Conservation (phyloP, 2,329 filamentous ascomycete genomes). For the Fusarium decemcellulare region DNA sequence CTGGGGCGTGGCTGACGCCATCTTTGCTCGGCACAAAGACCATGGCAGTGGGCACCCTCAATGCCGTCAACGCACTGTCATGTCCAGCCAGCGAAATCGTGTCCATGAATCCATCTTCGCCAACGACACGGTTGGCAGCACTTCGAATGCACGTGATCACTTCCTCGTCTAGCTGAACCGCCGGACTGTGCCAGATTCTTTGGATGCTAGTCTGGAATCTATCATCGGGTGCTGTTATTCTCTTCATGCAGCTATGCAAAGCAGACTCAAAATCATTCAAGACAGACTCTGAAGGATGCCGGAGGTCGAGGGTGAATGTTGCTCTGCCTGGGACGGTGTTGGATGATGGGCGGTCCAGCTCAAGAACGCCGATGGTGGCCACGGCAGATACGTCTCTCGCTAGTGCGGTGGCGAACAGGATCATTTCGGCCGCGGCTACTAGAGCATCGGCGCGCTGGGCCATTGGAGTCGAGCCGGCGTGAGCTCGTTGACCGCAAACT, state of each 20-base stretch:
- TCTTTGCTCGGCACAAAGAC: conserved; percentile 43
- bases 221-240: not conserved
- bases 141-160: too few species aligned
- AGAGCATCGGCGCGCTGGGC: conserved; percentile 1
- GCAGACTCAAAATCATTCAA: not conserved
- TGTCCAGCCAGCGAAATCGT: not conserved
- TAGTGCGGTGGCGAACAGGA: conserved; percentile 54
- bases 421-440: conserved; percentile 51
- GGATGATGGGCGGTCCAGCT: not conserved
- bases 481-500: conserved; percentile 74
- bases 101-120: too few species aligned
- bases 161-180: not conserved
- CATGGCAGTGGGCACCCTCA: conserved; percentile 43
- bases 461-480: conserved; percentile 29
- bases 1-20: conserved; percentile 46
- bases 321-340: not conserved
- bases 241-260: not conserved
- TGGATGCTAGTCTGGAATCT: not conserved
- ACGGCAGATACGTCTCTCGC: not conserved
- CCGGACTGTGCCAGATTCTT: not conserved
- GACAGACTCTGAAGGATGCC: not conserved
- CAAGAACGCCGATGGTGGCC: not conserved
- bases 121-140: too few species aligned
- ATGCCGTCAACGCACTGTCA: conserved; percentile 68
- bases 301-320: not conserved